Percentiles rank a stretch among this genome's conserved stretches.
Evolutionary conservation across 805 yeast genomes (phyloP).

Genomic region (Lipomyces spencermartinsiae): DNA sequence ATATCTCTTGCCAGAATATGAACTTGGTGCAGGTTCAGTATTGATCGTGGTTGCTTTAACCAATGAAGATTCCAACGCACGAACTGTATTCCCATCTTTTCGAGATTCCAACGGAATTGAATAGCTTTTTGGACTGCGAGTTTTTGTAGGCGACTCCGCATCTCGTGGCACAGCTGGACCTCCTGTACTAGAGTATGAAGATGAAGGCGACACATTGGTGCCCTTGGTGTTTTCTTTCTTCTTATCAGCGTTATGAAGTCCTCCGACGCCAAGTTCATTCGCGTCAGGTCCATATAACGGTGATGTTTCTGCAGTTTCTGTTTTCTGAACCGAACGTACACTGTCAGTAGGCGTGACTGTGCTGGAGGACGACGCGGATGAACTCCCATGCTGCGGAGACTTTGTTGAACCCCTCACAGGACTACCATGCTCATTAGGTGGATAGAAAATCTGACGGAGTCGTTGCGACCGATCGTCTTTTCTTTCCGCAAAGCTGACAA

Average conservation of each 20-base stretch:
- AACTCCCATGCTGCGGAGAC: neutral
- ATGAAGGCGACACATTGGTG: neutral
- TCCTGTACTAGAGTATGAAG: neutral
- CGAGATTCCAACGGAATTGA: neutral
- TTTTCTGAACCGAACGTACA: neutral
- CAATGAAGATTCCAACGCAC: neutral
- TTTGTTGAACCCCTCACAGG: neutral
- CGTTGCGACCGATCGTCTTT: constrained; percentile 10
- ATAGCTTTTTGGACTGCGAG: neutral
- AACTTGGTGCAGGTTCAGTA: neutral
- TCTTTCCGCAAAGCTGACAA: constrained; percentile 32
- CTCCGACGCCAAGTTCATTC: neutral
- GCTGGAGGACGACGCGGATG: neutral
- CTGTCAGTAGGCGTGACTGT: neutral
- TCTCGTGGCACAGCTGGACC: neutral
- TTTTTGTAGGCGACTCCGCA: neutral
- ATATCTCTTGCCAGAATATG: constrained; percentile 5
- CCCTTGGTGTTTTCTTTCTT: constrained; percentile 2
- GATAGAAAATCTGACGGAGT: neutral
- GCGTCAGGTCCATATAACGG: neutral
- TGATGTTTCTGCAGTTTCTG: neutral
- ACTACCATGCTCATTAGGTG: neutral
- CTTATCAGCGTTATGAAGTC: neutral
- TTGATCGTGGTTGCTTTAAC: constrained; percentile 5
- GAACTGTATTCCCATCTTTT: neutral